phyloP scores from a whole-genome alignment of 306 rosid genomes.

The Acacia acuminata region DNA sequence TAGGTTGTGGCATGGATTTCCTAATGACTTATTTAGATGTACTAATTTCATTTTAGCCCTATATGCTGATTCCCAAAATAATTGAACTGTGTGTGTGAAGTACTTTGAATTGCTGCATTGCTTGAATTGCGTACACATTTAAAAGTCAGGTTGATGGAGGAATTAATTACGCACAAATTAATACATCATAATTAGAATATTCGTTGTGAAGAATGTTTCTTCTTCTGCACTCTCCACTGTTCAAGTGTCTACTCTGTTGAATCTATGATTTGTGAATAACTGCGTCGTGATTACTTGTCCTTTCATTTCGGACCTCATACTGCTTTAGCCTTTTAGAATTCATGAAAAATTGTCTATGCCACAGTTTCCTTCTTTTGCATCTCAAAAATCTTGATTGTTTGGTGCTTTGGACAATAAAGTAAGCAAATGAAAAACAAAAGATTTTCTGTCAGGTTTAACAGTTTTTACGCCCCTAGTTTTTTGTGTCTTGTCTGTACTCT shows the following conservation, averaged over 20 bases:
- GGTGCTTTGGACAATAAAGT: background rate
- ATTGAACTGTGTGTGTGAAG: background rate
- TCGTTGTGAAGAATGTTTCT: background rate
- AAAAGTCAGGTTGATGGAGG: slow-evolving; percentile 6
- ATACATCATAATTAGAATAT: background rate
- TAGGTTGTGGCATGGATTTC: background rate
- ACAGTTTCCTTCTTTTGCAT: background rate
- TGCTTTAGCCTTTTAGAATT: slow-evolving; percentile 4
- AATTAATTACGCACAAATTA: background rate
- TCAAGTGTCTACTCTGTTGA: slow-evolving; percentile 10
- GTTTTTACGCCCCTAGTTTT: background rate
- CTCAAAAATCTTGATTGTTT: background rate
- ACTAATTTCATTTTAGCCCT: slow-evolving; percentile 2
- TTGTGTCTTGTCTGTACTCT: background rate
- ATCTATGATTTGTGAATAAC: background rate
- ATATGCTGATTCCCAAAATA: slow-evolving; percentile 8
- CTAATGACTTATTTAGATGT: background rate
- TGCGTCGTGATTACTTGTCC: background rate
- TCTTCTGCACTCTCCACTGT: slow-evolving; percentile 15
- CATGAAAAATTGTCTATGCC: background rate
- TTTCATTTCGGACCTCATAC: slow-evolving; percentile 1
- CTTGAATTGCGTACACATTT: background rate
- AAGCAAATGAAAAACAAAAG: background rate
- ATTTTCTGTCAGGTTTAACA: background rate
- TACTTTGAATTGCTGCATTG: slow-evolving; percentile 9